Base-by-base conservation (phyloP, 1,284 basidiomycete species). In the Cerioporus squamosus region DNA sequence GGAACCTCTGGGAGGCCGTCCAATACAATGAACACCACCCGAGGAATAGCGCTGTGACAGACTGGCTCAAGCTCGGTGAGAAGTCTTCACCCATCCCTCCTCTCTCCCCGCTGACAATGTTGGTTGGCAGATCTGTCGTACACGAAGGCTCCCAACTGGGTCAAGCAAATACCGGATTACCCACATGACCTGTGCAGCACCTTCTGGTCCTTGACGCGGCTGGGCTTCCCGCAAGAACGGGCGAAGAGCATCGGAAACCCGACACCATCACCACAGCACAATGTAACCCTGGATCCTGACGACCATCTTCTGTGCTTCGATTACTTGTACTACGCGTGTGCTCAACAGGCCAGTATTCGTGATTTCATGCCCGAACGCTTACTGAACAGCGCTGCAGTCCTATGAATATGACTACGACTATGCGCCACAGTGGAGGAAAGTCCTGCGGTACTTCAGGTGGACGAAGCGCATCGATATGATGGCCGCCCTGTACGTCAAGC, bases 1-100 rank as follows among this genome's bases (percentile, higher is more conserved):
- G 88, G 88, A 82, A 80, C 67, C 71, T 82, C 17, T 87, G 84
- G 85, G 76, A 85, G 66, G 75, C 76, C 24, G 79, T 83, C 7
- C 80, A 85, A 59, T 68, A 70, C 40, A 67, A 72, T 14, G 81
- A 84, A 31, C 64, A 72, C 20, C 63, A 65, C 14, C 81, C 87
- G 12, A 79, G 87, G 20, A 59, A 68, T 17, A 86, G 82, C 63
- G 62, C 66, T 15, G 74, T 80, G 6, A 76, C 81, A 0, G 59
- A 68, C 3, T 74, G 72, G 55, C 74, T 88, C 24, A 79, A 78
- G 39, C 77, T 89, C 15, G 86, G 86, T 86, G 61, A 62, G 77
- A 66, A 15, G 29, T 5, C 45, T 39, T 14, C 4, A 22, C 26
- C 2, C 1, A 17, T 20, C n/a, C 22, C 33, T 23, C 0, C 31